Evolutionary conservation across 2,329 filamentous ascomycete species (phyloP).

Genomic region (Sclerotinia nivalis): DNA sequence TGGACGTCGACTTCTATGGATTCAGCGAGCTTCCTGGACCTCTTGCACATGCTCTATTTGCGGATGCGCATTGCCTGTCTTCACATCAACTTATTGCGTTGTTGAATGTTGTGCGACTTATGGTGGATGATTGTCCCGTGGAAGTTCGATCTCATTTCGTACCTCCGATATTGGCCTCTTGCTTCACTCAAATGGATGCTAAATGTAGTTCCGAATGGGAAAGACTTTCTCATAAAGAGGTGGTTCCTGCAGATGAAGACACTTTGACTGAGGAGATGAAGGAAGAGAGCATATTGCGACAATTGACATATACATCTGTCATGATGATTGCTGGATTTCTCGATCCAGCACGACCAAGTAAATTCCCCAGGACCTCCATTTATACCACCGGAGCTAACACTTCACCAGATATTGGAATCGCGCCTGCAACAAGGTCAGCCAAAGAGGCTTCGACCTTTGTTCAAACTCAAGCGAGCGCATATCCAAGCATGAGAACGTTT

Average conservation of each 20-base stretch:
- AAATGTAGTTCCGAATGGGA: conserved; percentile 91
- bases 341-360: conserved; percentile 69
- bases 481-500: conserved; percentile 72
- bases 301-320: conserved; percentile 89
- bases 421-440: conserved; percentile 21
- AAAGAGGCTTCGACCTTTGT: conserved; percentile 39
- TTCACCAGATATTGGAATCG: conserved; percentile 16
- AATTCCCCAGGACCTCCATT: conserved; percentile 38
- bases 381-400: conserved; percentile 26
- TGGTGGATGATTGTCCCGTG: conserved; percentile 90
- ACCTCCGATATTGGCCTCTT: conserved; percentile 75
- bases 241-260: conserved; percentile 66
- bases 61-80: conserved; percentile 78
- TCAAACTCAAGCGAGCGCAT: conserved; percentile 30
- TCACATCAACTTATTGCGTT: conserved; percentile 94
- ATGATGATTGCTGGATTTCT: conserved; percentile 89
- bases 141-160: conserved; percentile 76
- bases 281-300: conserved; percentile 88
- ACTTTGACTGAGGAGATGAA: conserved; percentile 97
- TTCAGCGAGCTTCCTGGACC: conserved; percentile 79
- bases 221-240: conserved; percentile 65
- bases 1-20: conserved; percentile 90
- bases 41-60: conserved; percentile 80
- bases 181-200: conserved; percentile 82
- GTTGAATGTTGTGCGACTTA: conserved; percentile 80